phyloP scores from a whole-genome alignment of 768 basidiomycete species.

The Myochromella boudieri region DNA sequence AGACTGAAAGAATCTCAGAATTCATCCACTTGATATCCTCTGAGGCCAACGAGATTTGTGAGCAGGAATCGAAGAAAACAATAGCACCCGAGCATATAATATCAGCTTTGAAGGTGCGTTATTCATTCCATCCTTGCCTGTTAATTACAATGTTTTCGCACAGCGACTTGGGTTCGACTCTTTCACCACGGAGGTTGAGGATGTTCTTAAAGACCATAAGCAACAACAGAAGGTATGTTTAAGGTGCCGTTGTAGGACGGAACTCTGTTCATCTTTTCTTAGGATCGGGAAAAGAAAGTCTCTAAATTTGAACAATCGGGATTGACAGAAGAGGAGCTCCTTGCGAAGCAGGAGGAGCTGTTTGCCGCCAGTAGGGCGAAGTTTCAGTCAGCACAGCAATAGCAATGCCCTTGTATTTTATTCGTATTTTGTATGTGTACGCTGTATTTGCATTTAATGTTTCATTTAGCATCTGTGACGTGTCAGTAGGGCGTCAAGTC shows the following conservation, averaged over 20 bases:
- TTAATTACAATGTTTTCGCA: constrained; percentile 4
- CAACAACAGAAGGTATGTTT: constrained; percentile 83
- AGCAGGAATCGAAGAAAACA: constrained; percentile 97
- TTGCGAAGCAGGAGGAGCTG: constrained; percentile 83
- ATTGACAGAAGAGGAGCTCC: constrained; percentile 86
- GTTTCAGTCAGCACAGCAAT: constrained; percentile 65
- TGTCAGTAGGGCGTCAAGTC: constrained; percentile 53
- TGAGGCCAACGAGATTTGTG: constrained; percentile 97
- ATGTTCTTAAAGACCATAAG: constrained; percentile 94
- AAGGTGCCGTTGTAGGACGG: neutral
- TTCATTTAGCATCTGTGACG: constrained; percentile 33
- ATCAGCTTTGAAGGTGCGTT: constrained; percentile 77
- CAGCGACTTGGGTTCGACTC: constrained; percentile 92
- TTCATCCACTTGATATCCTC: constrained; percentile 98
- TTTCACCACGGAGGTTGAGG: constrained; percentile 88
- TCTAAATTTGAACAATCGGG: constrained; percentile 88
- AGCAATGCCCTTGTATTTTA: constrained; percentile 22
- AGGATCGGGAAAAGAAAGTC: constrained; percentile 92
- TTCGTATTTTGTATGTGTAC: constrained; percentile 23
- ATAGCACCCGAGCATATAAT: constrained; percentile 98
- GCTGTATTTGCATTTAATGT: constrained; percentile 37
- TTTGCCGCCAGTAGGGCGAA: constrained; percentile 91
- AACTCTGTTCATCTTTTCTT: constrained; percentile 7
- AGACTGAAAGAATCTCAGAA: constrained; percentile 50
- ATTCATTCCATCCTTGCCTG: constrained; percentile 3